Evolutionary conservation across 768 basidiomycete genomes (phyloP).

Genomic region (Kondoa subrosea): DNA sequence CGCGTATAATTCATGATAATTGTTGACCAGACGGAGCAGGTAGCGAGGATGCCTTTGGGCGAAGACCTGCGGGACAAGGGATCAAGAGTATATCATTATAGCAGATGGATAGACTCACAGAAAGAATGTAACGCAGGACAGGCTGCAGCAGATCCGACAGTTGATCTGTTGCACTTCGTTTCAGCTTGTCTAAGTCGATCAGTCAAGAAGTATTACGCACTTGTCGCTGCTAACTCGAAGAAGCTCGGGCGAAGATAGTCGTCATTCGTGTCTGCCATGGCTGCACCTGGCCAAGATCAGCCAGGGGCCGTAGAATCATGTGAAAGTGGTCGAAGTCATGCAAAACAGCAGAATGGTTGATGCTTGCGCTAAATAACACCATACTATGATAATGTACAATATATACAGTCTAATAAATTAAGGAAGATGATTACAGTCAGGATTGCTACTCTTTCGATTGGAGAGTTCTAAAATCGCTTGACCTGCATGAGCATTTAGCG

Average conservation of each 20-base stretch:
- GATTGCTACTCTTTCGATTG: too few species aligned
- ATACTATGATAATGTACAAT: too few species aligned
- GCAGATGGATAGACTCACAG: slow-evolving; percentile 41
- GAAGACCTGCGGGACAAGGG: slow-evolving; percentile 47
- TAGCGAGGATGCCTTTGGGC: slow-evolving; percentile 89
- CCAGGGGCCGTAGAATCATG: too few species aligned
- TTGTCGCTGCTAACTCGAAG: slow-evolving; percentile 18
- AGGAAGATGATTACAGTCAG: too few species aligned
- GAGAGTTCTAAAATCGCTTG: too few species aligned
- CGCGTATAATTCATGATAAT: slow-evolving; percentile 93
- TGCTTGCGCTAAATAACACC: too few species aligned
- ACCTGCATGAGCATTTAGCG: too few species aligned
- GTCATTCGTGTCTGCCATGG: slow-evolving; percentile 1
- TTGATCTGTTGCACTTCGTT: slow-evolving; percentile 55
- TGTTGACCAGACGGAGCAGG: slow-evolving; percentile 71
- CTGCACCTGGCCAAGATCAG: background rate
- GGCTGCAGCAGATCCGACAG: slow-evolving; percentile 81
- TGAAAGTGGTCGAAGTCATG: too few species aligned
- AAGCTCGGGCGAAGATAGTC: slow-evolving; percentile 13
- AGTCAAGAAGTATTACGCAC: slow-evolving; percentile 4
- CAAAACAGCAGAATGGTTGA: too few species aligned
- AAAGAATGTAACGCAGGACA: slow-evolving; percentile 80
- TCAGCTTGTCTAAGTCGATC: too few species aligned
- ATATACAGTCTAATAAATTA: too few species aligned
- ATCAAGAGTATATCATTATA: background rate